Percentiles rank a stretch among this genome's conserved stretches.
Evolutionary conservation across 257 asterid genomes (phyloP).

Genomic region (Schizonepeta tenuifolia): DNA sequence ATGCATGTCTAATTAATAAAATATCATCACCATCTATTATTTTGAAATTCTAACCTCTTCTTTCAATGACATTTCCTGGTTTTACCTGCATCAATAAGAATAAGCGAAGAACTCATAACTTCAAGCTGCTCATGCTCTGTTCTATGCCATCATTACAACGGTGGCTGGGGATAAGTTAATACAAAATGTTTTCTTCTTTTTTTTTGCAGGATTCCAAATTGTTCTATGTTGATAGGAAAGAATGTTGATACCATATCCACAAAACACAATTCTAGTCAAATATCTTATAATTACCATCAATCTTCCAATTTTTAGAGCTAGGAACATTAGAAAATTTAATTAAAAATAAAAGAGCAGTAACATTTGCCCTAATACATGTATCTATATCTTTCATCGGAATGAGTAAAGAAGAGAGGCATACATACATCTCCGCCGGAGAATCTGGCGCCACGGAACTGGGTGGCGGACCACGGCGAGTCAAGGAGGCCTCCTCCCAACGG

Average conservation of each 20-base stretch:
- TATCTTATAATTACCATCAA: constrained; percentile 5
- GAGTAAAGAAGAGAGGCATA: constrained; percentile 32
- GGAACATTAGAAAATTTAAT: background rate
- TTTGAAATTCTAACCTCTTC: constrained; percentile 79
- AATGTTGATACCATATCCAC: background rate
- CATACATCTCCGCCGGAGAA: constrained; percentile 91
- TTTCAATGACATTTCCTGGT: constrained; percentile 83
- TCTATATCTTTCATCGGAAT: background rate
- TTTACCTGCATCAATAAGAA: constrained; percentile 65
- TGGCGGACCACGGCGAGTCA: constrained; percentile 70
- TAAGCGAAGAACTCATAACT: constrained; percentile 18
- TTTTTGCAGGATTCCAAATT: background rate
- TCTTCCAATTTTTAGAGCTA: constrained; percentile 2
- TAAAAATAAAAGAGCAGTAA: background rate
- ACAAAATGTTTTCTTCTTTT: too few relatives aligned
- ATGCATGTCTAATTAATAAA: constrained; percentile 1
- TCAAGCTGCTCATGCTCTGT: background rate
- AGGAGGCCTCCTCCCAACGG: constrained; percentile 40
- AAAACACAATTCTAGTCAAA: constrained; percentile 10
- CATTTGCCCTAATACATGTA: background rate
- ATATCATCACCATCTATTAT: constrained; percentile 26
- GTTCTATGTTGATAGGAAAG: background rate
- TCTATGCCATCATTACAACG: constrained; percentile 4
- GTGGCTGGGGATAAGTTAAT: too few relatives aligned
- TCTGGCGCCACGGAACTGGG: constrained; percentile 82